phyloP scores from a whole-genome alignment of 192 early-diverging fungal genomes.

The Glomus cerebriforme region DNA sequence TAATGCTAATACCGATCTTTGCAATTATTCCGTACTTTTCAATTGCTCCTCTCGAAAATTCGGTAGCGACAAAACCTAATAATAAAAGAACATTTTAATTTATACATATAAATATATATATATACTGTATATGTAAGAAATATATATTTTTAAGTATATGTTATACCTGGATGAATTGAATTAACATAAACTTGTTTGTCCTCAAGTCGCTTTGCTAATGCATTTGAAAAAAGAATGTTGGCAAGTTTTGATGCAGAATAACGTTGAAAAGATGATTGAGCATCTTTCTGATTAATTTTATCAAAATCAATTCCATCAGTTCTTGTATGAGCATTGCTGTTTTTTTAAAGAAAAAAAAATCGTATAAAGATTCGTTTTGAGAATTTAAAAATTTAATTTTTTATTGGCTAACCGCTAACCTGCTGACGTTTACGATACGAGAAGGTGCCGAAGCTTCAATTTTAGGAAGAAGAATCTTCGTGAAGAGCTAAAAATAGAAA shows the following conservation, averaged over 20 bases:
- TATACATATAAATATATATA: neutral
- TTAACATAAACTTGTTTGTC: slow-evolving; percentile 44
- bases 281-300: slow-evolving; percentile 37
- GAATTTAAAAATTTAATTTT: too few relatives aligned
- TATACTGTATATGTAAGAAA: neutral
- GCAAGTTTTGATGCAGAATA: slow-evolving; percentile 61
- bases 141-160: neutral
- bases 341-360: slow-evolving; percentile 27
- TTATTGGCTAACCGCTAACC: slow-evolving; percentile 8
- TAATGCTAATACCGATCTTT: slow-evolving; percentile 25
- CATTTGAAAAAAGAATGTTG: slow-evolving; percentile 53
- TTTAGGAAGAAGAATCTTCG: slow-evolving; percentile 42
- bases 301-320: slow-evolving; percentile 48
- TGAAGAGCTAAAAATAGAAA: slow-evolving; percentile 17
- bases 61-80: slow-evolving; percentile 51
- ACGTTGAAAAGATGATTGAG: slow-evolving; percentile 27
- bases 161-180: slow-evolving; percentile 51
- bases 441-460: slow-evolving; percentile 46
- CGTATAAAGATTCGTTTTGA: neutral
- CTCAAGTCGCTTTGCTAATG: slow-evolving; percentile 43
- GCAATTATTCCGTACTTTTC: slow-evolving; percentile 26
- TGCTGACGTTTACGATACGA: slow-evolving; percentile 54
- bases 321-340: slow-evolving; percentile 39
- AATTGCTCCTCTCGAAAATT: slow-evolving; percentile 41
- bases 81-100: neutral